Conservation (phyloP, 75 land plant species). For the Selaginella tamariscina region DNA sequence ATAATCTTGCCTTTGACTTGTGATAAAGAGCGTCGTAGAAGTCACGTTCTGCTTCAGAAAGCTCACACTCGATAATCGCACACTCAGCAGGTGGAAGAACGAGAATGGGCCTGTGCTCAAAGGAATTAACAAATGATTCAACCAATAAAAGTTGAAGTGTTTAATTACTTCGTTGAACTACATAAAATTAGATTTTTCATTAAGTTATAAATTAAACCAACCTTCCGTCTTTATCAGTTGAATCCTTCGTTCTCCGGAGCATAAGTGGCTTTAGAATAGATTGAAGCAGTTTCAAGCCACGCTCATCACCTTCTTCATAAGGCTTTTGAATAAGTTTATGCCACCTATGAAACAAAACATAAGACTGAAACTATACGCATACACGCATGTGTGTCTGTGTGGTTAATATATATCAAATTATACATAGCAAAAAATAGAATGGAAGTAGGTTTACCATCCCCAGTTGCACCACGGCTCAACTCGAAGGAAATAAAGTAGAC, state of each 20-base stretch:
- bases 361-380: no score
- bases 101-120: conserved; percentile 73
- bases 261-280: conserved; percentile 77
- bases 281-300: conserved; percentile 74
- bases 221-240: conserved; percentile 76
- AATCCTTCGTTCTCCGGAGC: conserved; percentile 85
- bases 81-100: conserved; percentile 69
- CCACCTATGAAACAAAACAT: conserved; percentile 50
- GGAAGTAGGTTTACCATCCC: conserved; percentile 45
- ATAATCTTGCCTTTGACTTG: conserved; percentile 63
- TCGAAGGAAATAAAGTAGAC: conserved; percentile 75
- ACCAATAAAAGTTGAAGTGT: no score
- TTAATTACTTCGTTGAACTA: no score
- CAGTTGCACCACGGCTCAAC: conserved; percentile 94
- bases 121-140: not conserved
- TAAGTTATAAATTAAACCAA: no score
- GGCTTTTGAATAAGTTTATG: conserved; percentile 87
- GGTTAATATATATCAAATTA: no score
- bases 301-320: conserved; percentile 85
- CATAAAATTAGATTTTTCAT: no score
- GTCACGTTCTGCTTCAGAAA: conserved; percentile 70
- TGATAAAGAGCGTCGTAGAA: conserved; percentile 80
- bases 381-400: no score
- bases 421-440: no score
- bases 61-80: conserved; percentile 67